phyloP scores from a whole-genome alignment of 2,329 filamentous ascomycete genomes.

The Calonectria pauciramosa region DNA sequence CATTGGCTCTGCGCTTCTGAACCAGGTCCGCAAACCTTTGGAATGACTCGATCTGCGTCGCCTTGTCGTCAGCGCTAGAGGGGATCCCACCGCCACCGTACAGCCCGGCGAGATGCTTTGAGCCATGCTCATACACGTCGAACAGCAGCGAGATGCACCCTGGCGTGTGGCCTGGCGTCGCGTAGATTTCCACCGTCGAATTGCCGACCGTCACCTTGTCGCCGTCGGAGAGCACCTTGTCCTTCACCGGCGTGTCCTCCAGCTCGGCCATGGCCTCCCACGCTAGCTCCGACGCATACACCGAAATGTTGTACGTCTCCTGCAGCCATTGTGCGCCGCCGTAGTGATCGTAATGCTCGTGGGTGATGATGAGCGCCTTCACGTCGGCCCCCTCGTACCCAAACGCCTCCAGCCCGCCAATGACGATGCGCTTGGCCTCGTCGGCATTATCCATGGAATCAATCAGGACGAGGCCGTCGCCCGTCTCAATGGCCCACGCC shows the following conservation, averaged over 20 bases:
- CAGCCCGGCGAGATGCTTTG: constrained; percentile 38
- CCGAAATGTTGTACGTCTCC: constrained; percentile 33
- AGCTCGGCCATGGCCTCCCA: constrained; percentile 26
- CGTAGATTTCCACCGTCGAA: constrained; percentile 27
- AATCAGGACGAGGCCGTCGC: constrained; percentile 43
- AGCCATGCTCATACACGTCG: constrained; percentile 35
- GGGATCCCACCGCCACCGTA: constrained; percentile 43
- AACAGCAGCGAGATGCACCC: constrained; percentile 42
- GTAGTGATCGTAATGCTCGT: constrained; percentile 48
- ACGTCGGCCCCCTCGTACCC: constrained; percentile 41
- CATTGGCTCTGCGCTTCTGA: constrained; percentile 30
- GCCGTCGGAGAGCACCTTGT: constrained; percentile 30
- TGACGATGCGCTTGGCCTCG: constrained; percentile 33
- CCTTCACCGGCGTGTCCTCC: constrained; percentile 9
- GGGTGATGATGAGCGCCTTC: constrained; percentile 47
- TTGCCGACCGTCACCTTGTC: constrained; percentile 41
- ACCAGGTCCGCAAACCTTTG: constrained; percentile 27
- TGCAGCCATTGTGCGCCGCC: constrained; percentile 44
- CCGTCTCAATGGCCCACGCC: constrained; percentile 45
- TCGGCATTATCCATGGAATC: constrained; percentile 39
- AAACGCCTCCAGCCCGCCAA: constrained; percentile 35
- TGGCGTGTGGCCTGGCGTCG: constrained; percentile 42
- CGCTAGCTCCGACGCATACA: constrained; percentile 32
- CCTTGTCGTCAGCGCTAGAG: constrained; percentile 31
- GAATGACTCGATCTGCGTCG: constrained; percentile 38